phyloP scores from a whole-genome alignment of 2,329 filamentous ascomycete genomes.

The Aspergillus luchuensis region DNA sequence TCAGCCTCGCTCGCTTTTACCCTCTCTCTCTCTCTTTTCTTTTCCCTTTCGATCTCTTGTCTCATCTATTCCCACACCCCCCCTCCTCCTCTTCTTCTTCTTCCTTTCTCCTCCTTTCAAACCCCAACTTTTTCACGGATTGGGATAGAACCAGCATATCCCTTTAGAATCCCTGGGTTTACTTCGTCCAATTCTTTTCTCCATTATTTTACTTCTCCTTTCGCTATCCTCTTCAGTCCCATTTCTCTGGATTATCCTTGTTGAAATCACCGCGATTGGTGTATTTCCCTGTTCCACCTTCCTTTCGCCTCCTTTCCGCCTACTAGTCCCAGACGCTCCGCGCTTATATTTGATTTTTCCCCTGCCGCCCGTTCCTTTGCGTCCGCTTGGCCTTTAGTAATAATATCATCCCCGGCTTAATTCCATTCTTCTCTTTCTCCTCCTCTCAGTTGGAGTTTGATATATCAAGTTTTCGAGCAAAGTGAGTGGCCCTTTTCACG shows the following conservation, averaged over 20 bases:
- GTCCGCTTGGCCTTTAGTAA: slow-evolving; percentile 16
- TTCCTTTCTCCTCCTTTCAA: neutral
- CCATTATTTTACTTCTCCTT: slow-evolving; percentile 1
- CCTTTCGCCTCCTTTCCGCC: slow-evolving; percentile 26
- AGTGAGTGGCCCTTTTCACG: slow-evolving; percentile 11
- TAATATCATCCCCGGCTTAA: slow-evolving; percentile 16
- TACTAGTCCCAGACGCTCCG: slow-evolving; percentile 19
- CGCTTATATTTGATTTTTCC: slow-evolving; percentile 21
- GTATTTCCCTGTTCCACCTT: slow-evolving; percentile 18
- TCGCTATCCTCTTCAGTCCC: slow-evolving; percentile 1
- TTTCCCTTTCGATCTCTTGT: slow-evolving; percentile 3
- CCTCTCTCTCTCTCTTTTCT: slow-evolving; percentile 1
- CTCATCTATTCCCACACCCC: slow-evolving; percentile 1
- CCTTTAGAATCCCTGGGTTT: neutral
- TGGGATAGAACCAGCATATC: slow-evolving; percentile 7
- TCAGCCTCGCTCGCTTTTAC: slow-evolving; percentile 11
- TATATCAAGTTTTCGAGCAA: slow-evolving; percentile 9
- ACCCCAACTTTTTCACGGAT: slow-evolving; percentile 4
- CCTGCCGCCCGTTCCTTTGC: slow-evolving; percentile 17
- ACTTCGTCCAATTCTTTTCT: slow-evolving; percentile 1
- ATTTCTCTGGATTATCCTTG: slow-evolving; percentile 6
- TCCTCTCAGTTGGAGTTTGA: neutral
- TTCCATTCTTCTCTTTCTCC: slow-evolving; percentile 8
- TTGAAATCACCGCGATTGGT: slow-evolving; percentile 10
- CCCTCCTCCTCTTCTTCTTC: neutral